phyloP scores from a whole-genome alignment of 225 moss, liverwort and hornwort genomes.

The Marchantia polymorpha region DNA sequence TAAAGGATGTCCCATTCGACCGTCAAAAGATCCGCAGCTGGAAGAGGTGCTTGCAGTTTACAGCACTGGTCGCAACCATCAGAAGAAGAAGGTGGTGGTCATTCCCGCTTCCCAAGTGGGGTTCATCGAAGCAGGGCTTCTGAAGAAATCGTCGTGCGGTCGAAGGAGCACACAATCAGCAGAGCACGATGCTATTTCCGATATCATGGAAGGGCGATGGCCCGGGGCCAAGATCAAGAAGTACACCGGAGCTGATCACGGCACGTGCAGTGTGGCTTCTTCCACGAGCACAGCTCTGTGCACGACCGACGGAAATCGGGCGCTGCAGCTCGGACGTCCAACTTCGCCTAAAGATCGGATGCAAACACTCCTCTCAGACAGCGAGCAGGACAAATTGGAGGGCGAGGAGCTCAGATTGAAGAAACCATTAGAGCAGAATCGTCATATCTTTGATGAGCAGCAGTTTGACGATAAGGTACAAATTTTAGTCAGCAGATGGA shows the following conservation, averaged over 20 bases:
- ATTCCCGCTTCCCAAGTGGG: conserved; percentile 66
- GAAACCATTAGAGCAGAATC: conserved; percentile 42
- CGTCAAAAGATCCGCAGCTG: conserved; percentile 40
- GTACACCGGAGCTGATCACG: conserved; percentile 11
- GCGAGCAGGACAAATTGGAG: conserved; percentile 8
- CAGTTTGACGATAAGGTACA: conserved; percentile 44
- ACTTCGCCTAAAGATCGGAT: conserved; percentile 26
- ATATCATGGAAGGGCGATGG: conserved; percentile 33
- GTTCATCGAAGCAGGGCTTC: conserved; percentile 14
- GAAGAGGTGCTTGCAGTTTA: conserved; percentile 70
- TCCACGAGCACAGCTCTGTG: background rate
- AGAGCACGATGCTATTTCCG: conserved; percentile 8
- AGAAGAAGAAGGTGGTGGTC: conserved; percentile 63
- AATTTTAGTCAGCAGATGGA: conserved; percentile 41
- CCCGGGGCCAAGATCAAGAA: conserved; percentile 37
- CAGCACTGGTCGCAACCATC: conserved; percentile 43
- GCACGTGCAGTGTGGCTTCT: background rate
- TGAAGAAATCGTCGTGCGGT: conserved; percentile 27
- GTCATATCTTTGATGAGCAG: conserved; percentile 41
- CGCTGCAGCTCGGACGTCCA: conserved; percentile 33
- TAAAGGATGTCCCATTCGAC: conserved; percentile 8
- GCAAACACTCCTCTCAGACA: conserved; percentile 10
- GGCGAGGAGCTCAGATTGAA: conserved; percentile 35
- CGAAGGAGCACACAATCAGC: conserved; percentile 13
- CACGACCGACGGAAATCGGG: conserved; percentile 2